Evolutionary conservation across 495 filamentous ascomycete species (phyloP).

Genomic region (Neurospora tetraspora): DNA sequence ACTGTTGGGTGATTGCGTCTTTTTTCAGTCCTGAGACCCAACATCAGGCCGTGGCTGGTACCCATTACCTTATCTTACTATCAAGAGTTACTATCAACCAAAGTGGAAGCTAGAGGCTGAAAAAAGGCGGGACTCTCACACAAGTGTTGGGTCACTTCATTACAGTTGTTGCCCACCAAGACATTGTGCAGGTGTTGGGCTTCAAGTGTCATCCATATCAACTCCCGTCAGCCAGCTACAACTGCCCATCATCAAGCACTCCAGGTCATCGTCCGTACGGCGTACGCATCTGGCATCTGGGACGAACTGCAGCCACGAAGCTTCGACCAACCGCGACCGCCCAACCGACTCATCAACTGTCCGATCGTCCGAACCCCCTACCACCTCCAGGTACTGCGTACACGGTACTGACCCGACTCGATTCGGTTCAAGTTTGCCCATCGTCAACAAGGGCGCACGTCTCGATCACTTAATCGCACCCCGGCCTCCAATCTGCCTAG

Average conservation of each 20-base stretch:
- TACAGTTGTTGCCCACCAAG: no score
- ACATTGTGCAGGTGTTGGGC: neutral
- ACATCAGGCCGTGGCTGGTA: neutral
- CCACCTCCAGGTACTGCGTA: neutral
- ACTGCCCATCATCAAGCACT: neutral
- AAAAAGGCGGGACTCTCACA: neutral
- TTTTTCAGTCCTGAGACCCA: neutral
- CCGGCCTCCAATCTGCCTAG: neutral
- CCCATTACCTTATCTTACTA: neutral
- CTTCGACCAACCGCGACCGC: neutral
- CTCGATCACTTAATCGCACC: neutral
- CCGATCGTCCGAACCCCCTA: neutral
- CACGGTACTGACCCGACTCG: neutral
- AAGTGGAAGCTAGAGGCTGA: neutral
- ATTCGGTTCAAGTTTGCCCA: neutral
- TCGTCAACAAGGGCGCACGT: neutral
- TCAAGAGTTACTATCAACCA: no score
- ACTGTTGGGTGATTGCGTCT: neutral
- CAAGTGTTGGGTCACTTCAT: neutral
- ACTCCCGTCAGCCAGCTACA: neutral
- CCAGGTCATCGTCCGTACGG: neutral
- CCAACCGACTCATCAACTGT: neutral
- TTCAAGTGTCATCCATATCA: neutral
- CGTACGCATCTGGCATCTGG: neutral
- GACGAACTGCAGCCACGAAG: neutral